Base-by-base conservation (phyloP, 1,284 basidiomycete species). In the Cutaneotrichosporon sp. region DNA sequence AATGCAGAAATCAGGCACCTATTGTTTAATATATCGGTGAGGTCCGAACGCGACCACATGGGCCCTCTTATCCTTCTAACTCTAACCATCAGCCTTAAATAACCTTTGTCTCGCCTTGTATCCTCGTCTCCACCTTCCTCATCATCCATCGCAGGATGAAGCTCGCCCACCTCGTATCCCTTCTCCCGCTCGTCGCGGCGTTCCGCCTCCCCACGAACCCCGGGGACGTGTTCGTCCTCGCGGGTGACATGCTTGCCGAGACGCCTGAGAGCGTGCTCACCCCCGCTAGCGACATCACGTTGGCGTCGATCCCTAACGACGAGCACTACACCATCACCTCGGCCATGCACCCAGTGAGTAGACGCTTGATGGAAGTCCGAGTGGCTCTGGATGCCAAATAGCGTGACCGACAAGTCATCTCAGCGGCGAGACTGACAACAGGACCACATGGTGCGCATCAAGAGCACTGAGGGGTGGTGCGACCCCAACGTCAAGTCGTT, bases 381-480 rank as follows among this genome's bases (percentile, higher is more conserved):
- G 47, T 14, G 47, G 9, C 7, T 18, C 5, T 26, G 47, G 34
- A 22, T 7, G 47, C 4, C n/a, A 10, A 7, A 10, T 21, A 1
- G 26, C 21, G 5, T 21, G 47, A 21, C 47, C n/a, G n/a, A 21
- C 13, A 8, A 50, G 13, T 26, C 26, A 32, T 14, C 50, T 8
- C 10, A 5, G 5, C 34, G 51, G 31, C 5, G 16, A 18, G 18
- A n/a, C 64, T 60, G 36, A 49, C 49, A 4, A 1, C 62, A 78
- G 72, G 67, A 74, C 31, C 77, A 81, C 62, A 66, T 69, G 57
- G 69, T 82, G 8, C 69, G 76, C 63, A 80, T 81, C 75, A 81
- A 81, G 73, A 73, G 72, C 32, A 77, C 75, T 11, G 63, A 72
- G 32, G 79, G 79, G 9, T 82, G 80, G 80, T 82, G 81, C 63